Conservation (phyloP, 305 asterid species). For the Fraxinus floribunda region DNA sequence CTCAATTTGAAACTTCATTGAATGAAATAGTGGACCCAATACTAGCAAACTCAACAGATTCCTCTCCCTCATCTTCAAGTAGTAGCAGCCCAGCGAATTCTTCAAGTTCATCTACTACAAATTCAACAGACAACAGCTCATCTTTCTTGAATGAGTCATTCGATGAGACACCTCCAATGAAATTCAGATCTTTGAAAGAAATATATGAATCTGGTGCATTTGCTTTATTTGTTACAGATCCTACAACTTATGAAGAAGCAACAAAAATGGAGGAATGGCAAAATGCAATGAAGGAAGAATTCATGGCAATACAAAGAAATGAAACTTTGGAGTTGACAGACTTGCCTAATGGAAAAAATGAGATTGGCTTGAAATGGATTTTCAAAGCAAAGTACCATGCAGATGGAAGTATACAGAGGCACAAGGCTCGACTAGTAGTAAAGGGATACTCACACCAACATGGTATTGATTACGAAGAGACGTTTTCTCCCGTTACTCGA, state of each 20-base stretch:
- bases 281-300: not conserved
- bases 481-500: not conserved
- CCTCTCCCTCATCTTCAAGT: too few species aligned
- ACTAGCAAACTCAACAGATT: not conserved
- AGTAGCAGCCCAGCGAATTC: too few species aligned
- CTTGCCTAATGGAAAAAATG: not conserved
- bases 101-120: too few species aligned
- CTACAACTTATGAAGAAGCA: not conserved
- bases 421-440: not conserved
- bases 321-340: not conserved
- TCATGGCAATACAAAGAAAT: not conserved
- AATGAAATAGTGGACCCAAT: too few species aligned
- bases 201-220: too few species aligned
- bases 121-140: not conserved
- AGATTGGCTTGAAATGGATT: not conserved
- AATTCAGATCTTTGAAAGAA: too few species aligned
- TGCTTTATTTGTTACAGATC: not conserved
- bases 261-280: not conserved
- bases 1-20: not conserved
- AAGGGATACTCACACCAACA: not conserved
- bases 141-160: too few species aligned
- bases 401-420: not conserved
- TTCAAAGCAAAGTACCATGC: not conserved
- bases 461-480: not conserved
- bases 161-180: too few species aligned